Conservation (phyloP, 202 grass and related monocot genomes). For the Schoenoplectus tabernaemontani region DNA sequence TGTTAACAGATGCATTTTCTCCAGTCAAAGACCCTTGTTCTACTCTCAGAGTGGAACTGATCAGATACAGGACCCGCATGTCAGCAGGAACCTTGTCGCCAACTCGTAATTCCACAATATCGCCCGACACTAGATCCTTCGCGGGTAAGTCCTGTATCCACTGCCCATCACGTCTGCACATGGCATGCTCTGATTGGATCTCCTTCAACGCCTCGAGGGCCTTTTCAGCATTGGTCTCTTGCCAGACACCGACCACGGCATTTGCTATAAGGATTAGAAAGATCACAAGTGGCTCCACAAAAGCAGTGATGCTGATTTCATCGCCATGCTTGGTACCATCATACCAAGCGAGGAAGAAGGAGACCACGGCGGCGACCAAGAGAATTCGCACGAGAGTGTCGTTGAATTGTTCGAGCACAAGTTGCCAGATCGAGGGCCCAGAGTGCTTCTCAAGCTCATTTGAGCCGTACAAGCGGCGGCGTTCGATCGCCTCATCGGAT, state of each 20-base stretch:
- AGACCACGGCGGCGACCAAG: conserved; percentile 66
- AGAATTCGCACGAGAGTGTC: conserved; percentile 87
- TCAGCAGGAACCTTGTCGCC: conserved; percentile 89
- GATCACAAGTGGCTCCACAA: conserved; percentile 91
- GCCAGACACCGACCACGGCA: conserved; percentile 84
- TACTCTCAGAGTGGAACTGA: conserved; percentile 65
- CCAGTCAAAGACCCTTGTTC: conserved; percentile 88
- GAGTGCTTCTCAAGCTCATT: conserved; percentile 88
- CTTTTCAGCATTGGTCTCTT: conserved; percentile 91
- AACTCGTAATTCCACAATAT: conserved; percentile 63
- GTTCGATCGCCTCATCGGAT: conserved; percentile 28
- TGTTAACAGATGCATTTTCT: conserved; percentile 82
- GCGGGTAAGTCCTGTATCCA: conserved; percentile 49
- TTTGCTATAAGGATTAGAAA: conserved; percentile 92
- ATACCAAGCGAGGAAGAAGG: conserved; percentile 67
- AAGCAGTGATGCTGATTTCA: conserved; percentile 42
- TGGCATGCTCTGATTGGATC: conserved; percentile 81
- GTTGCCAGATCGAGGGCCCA: conserved; percentile 52
- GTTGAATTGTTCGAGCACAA: conserved; percentile 66
- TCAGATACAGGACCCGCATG: conserved; percentile 53
- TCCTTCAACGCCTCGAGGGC: conserved; percentile 72
- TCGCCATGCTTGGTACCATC: conserved; percentile 38
- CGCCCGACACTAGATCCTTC: conserved; percentile 58
- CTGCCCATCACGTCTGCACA: conserved; percentile 37
- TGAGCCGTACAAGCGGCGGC: conserved; percentile 24